A percentile compares a stretch with the other conserved stretches of the same genome.
Evolutionary conservation across 176 grass and related monocot species (phyloP).

Genomic region (Oryza officinalis): DNA sequence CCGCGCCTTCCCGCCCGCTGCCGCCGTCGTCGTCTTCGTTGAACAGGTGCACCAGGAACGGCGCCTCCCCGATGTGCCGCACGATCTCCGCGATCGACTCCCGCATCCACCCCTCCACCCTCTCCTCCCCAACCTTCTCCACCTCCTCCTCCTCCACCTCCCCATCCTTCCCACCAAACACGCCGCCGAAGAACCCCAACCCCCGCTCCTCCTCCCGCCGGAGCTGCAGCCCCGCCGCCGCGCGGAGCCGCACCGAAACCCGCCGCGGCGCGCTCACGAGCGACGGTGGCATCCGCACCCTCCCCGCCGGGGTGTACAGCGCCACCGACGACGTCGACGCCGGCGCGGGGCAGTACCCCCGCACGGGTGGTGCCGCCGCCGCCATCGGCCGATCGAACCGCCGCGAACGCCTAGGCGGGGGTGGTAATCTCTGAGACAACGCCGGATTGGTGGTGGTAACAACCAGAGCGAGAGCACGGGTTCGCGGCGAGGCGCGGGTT

Average conservation of each 20-base stretch:
- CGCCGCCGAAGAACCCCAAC: not conserved
- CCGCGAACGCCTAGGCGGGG: not conserved
- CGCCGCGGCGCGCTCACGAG: not conserved
- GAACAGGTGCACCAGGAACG: constrained; percentile 64
- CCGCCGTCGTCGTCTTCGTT: constrained; percentile 11
- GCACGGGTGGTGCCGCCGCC: constrained; percentile 32
- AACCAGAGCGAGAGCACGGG: not conserved
- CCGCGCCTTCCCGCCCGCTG: constrained; percentile 21
- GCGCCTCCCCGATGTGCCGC: constrained; percentile 54
- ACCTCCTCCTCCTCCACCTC: not conserved
- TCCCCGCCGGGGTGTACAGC: not conserved
- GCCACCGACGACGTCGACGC: constrained; percentile 33
- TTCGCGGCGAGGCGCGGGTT: not conserved
- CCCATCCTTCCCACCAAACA: not conserved
- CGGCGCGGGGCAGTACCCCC: constrained; percentile 29
- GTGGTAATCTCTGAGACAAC: not conserved
- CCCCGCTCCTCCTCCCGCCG: not conserved
- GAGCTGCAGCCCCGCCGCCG: constrained; percentile 26
- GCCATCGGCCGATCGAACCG: constrained; percentile 28
- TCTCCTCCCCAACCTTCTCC: constrained; percentile 34
- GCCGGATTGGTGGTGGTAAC: not conserved
- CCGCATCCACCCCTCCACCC: constrained; percentile 39
- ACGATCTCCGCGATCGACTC: constrained; percentile 62
- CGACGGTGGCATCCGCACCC: not conserved
- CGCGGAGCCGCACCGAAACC: not conserved